Conservation (phyloP, 2,329 filamentous ascomycete genomes). For the Nakataea oryzae region DNA sequence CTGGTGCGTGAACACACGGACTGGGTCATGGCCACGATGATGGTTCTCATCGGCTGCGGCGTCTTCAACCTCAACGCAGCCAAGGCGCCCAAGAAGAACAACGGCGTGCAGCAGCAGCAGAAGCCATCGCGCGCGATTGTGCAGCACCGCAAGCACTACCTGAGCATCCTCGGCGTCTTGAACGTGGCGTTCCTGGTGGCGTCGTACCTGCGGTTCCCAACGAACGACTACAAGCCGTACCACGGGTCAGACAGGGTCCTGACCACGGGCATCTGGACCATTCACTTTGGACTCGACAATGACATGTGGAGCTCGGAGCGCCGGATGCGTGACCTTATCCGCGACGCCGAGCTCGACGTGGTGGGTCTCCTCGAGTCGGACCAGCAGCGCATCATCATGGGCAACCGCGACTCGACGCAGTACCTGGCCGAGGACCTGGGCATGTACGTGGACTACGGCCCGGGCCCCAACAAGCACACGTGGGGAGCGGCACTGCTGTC, state of each 20-base stretch:
- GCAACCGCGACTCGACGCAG: constrained; percentile 92
- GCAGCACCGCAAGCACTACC: constrained; percentile 41
- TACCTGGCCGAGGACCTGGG: constrained; percentile 91
- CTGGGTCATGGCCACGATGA: constrained; percentile 83
- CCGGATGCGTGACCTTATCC: constrained; percentile 82
- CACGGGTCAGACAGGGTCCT: constrained; percentile 79
- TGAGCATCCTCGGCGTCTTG: constrained; percentile 54
- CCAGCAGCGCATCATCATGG: constrained; percentile 97
- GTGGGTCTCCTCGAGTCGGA: constrained; percentile 91
- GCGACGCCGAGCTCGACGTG: constrained; percentile 94
- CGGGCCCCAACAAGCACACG: constrained; percentile 96
- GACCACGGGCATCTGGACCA: constrained; percentile 96
- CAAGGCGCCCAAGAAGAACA: constrained; percentile 12
- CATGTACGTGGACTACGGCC: constrained; percentile 98
- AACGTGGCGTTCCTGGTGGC: constrained; percentile 72
- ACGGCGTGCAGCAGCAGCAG: constrained; percentile 22
- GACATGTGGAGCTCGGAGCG: constrained; percentile 98
- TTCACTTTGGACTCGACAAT: constrained; percentile 96
- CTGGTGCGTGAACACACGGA: constrained; percentile 90
- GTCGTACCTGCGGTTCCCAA: constrained; percentile 84
- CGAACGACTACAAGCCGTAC: constrained; percentile 84
- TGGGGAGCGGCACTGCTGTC: constrained; percentile 90
- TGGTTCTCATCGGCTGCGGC: constrained; percentile 75
- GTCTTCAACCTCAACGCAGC: constrained; percentile 58
- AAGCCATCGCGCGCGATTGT: constrained; percentile 18